Evolutionary conservation across 441 rosid species (phyloP).

Genomic region (Populus tomentosa): DNA sequence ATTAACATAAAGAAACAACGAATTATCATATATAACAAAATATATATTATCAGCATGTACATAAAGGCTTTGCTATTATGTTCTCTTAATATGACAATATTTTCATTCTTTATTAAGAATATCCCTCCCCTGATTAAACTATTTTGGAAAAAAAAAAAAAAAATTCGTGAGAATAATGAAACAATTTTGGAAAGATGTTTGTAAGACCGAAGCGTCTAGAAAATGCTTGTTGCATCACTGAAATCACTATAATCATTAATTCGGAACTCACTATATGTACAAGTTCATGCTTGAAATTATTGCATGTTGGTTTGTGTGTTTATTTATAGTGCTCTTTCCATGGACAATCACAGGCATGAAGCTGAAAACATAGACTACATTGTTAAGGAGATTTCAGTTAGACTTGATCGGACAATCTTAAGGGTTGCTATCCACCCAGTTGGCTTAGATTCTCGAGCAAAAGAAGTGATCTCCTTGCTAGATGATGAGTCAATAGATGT

Average conservation of each 20-base stretch:
- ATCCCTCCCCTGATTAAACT: neutral
- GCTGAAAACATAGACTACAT: conserved; percentile 3
- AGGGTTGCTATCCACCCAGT: neutral
- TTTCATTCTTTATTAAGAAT: neutral
- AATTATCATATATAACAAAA: no score
- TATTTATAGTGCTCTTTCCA: neutral
- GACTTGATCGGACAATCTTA: neutral
- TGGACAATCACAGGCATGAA: conserved; percentile 8
- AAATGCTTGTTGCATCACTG: neutral
- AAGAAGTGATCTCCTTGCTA: conserved; percentile 1
- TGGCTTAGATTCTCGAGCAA: neutral
- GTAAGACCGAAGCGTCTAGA: neutral
- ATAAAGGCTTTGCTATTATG: neutral
- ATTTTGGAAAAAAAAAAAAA: no score
- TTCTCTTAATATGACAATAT: neutral
- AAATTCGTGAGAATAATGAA: neutral
- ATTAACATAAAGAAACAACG: no score
- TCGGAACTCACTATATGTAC: neutral
- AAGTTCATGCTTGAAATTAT: neutral
- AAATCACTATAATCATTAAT: neutral
- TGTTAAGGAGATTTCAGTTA: neutral
- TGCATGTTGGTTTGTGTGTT: neutral
- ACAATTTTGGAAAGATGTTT: neutral
- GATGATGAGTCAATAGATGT: neutral
- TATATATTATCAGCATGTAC: neutral